A percentile compares a stretch with the other conserved stretches of the same genome.
These are phyloP conservation scores for Candida michaelii DNA, from an alignment of 805 yeast species.

Conservation along the genomic window DNA sequence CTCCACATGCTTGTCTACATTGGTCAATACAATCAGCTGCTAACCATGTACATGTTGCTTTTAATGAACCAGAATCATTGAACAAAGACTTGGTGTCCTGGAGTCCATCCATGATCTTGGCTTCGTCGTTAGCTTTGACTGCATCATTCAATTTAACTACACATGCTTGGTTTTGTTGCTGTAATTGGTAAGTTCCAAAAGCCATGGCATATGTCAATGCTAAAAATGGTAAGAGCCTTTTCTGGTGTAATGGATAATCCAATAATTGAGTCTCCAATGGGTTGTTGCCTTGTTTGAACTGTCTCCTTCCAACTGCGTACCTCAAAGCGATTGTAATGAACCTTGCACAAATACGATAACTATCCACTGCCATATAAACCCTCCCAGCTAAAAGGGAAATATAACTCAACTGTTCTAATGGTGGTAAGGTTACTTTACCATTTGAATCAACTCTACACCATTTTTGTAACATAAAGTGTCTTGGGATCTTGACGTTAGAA, in stretches of 20 bases:
- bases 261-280: conserved; percentile 69
- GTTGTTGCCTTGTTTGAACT: conserved; percentile 53
- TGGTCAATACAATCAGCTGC: conserved; percentile 80
- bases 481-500: conserved; percentile 78
- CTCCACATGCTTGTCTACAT: conserved; percentile 92
- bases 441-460: conserved; percentile 69
- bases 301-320: conserved; percentile 88
- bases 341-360: conserved; percentile 77
- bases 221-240: conserved; percentile 80
- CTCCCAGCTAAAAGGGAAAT: conserved; percentile 87
- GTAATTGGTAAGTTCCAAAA: conserved; percentile 65
- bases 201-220: conserved; percentile 77
- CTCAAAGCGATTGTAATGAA: conserved; percentile 82
- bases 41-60: conserved; percentile 88
- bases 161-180: conserved; percentile 49
- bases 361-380: conserved; percentile 85
- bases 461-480: conserved; percentile 77
- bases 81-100: conserved; percentile 72
- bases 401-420: conserved; percentile 84
- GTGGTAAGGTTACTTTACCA: conserved; percentile 74
- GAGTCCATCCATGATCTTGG: conserved; percentile 47
- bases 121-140: conserved; percentile 49
- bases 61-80: conserved; percentile 81
- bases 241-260: conserved; percentile 87
- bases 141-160: conserved; percentile 55